phyloP scores from a whole-genome alignment of 2,329 filamentous ascomycete species.

The Aspergillus sp. region DNA sequence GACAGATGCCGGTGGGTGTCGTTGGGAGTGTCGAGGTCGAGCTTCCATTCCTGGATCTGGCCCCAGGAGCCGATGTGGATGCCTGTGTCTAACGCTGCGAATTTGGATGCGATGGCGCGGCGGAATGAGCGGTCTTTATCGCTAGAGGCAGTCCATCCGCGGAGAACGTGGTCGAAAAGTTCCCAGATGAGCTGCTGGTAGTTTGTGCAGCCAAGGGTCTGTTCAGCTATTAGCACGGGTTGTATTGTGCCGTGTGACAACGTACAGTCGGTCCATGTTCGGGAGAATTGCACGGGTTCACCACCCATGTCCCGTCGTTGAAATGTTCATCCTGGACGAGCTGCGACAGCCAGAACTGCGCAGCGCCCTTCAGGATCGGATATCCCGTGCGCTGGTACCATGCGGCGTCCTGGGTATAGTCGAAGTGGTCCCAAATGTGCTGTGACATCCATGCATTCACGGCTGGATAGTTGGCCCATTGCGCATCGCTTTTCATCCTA shows the following conservation, averaged over 20 bases:
- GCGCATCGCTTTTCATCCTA: conserved; percentile 43
- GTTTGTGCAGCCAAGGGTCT: conserved; percentile 25
- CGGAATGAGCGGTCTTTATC: conserved; percentile 22
- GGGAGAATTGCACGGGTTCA: conserved; percentile 59
- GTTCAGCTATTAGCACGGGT: background rate
- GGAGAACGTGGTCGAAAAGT: conserved; percentile 39
- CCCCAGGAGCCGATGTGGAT: conserved; percentile 42
- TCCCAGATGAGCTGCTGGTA: conserved; percentile 33
- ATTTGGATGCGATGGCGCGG: conserved; percentile 1
- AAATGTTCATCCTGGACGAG: conserved; percentile 51
- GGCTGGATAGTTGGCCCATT: conserved; percentile 38
- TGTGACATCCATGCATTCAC: conserved; percentile 59
- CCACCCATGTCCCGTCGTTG: conserved; percentile 53
- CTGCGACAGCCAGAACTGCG: conserved; percentile 56
- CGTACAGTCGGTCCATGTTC: conserved; percentile 50
- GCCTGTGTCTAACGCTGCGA: conserved; percentile 17
- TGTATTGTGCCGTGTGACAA: background rate
- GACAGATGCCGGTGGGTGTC: conserved; percentile 55
- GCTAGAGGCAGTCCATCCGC: conserved; percentile 29
- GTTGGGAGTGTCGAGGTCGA: conserved; percentile 40
- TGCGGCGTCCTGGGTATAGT: conserved; percentile 49
- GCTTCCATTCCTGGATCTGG: conserved; percentile 53
- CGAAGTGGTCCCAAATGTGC: conserved; percentile 56
- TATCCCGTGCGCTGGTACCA: conserved; percentile 51
- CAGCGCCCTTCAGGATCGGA: conserved; percentile 52